phyloP scores from a whole-genome alignment of 495 filamentous ascomycete genomes.

The Neurospora sp. region DNA sequence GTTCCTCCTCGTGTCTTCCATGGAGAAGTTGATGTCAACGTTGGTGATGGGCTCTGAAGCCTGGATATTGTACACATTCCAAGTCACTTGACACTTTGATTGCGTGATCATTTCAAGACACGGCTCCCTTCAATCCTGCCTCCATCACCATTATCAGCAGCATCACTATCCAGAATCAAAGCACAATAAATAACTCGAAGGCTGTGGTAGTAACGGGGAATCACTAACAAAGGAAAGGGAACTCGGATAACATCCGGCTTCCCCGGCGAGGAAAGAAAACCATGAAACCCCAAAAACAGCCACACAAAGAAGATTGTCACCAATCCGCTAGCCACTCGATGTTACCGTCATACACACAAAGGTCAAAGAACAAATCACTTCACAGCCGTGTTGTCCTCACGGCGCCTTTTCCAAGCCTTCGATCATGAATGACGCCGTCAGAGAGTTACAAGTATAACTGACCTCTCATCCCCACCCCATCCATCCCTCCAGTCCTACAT shows the following conservation, averaged over 20 bases:
- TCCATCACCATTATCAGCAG: neutral
- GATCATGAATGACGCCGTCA: neutral
- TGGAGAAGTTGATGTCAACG: neutral
- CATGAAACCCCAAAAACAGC: neutral
- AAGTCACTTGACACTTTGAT: neutral
- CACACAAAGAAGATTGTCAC: neutral
- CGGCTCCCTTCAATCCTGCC: neutral
- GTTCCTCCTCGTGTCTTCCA: neutral
- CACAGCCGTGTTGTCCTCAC: neutral
- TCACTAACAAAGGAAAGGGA: neutral
- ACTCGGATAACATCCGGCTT: neutral
- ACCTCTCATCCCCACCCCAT: neutral
- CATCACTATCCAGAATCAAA: neutral
- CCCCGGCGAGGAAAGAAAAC: neutral
- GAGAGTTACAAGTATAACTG: neutral
- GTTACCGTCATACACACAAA: neutral
- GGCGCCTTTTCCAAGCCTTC: neutral
- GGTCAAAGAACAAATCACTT: neutral
- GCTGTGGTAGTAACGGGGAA: neutral
- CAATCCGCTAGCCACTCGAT: neutral
- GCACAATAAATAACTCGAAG: neutral
- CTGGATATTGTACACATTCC: neutral
- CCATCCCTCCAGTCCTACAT: neutral
- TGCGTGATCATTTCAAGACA: neutral
- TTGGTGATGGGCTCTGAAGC: neutral